Conservation (phyloP, 176 grass and related monocot species). For the Leersia perrieri region DNA sequence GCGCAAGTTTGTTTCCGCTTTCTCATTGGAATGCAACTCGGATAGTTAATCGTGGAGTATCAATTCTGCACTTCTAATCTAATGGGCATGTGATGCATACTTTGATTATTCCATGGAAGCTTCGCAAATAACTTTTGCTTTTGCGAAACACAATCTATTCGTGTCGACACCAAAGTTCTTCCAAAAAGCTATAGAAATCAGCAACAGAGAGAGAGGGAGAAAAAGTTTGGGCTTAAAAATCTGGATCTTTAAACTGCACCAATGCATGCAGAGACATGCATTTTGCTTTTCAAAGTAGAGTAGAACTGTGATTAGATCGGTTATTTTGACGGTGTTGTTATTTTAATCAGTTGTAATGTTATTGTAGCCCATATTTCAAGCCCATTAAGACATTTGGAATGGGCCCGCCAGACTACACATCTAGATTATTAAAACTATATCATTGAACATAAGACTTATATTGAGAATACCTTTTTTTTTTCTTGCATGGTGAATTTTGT, state of each 20-base stretch:
- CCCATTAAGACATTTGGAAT: too few relatives aligned
- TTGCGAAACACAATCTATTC: background rate
- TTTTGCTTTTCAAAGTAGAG: background rate
- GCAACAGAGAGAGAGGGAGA: background rate
- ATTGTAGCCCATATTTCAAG: too few relatives aligned
- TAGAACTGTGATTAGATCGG: background rate
- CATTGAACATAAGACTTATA: too few relatives aligned
- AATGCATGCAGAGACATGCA: background rate
- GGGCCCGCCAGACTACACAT: too few relatives aligned
- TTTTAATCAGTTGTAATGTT: too few relatives aligned
- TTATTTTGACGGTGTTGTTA: too few relatives aligned
- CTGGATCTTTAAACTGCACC: background rate
- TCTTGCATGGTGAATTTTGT: too few relatives aligned
- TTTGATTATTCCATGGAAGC: slow-evolving; percentile 31
- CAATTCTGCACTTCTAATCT: background rate
- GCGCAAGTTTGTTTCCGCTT: background rate
- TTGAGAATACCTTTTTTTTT: too few relatives aligned
- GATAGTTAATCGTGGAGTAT: background rate
- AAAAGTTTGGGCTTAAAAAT: background rate
- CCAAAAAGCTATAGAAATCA: background rate
- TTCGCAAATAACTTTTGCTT: slow-evolving; percentile 26
- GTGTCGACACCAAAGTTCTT: slow-evolving; percentile 18
- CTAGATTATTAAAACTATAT: too few relatives aligned
- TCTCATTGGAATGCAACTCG: background rate
- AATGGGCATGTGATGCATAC: background rate